Base-by-base conservation (phyloP, 345 rosid genomes). In the Triadica sebifera region DNA sequence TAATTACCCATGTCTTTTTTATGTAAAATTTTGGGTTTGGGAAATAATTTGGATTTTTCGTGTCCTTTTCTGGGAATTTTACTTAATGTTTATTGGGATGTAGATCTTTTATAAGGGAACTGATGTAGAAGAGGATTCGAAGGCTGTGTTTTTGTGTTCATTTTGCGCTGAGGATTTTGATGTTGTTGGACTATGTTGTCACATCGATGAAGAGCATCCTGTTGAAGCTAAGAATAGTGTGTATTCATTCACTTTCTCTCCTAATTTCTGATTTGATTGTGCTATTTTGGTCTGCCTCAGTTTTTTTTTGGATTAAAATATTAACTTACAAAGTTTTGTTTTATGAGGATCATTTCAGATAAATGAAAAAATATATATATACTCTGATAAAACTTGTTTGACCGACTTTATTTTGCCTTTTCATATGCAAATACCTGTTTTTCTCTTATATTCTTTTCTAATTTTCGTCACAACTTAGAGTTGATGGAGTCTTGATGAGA, bases 401-500 rank as follows among this genome's bases (percentile, higher is more conserved):
- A 62, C 34, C 55, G 16, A 65, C 25, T 59, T 72, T 17, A 15
- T 16, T 59, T 43, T 59, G n/a, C 24, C 70, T 49, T 9, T 55
- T 75, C 19, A 38, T n/a, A 45, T 55, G 25, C 25, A 24, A 8
- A 15, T 62, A 15, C 9, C 67, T 16, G n/a, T 19, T 62, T 39
- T 45, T 46, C 43, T 60, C 17, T 65, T 11, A 3, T 46, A 45
- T 0, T 43, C 38, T 45, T 71, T 61, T 55, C 74, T 78, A 38
- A 38, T 61, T 52, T 55, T 13, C 17, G 38, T 53, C 50, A 68
- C 85, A 95, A 98, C 98, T 93, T 76, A 89, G 99, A 79, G 99
- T 95, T 81, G 99, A 95, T 78, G 99, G 99, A 67, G 93, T 88
- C 67, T 87, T 95, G 34, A 90, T 95, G 97, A 91, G 99, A 81